Conservation (phyloP, 2,329 filamentous ascomycete species). For the Aspergillus costaricaensis region DNA sequence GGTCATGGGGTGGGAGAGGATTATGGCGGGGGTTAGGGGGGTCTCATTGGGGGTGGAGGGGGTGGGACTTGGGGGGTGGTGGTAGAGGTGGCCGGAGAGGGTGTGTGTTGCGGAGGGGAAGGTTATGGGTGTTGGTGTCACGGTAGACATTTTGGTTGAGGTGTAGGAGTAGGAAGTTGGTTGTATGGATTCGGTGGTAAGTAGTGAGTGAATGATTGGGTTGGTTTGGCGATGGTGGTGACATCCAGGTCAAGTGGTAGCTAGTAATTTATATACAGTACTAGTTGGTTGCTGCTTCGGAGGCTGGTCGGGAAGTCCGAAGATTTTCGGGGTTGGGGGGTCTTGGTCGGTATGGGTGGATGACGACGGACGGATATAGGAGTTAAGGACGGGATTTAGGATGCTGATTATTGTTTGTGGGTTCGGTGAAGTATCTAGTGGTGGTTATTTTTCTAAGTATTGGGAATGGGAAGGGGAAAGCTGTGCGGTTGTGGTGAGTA, state of each 20-base stretch:
- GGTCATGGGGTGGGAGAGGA: slow-evolving; percentile 23
- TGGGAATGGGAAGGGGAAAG: not conserved
- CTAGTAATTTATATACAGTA: too few relatives aligned
- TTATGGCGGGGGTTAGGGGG: not conserved
- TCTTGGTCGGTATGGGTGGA: not conserved
- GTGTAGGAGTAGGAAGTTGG: too few relatives aligned
- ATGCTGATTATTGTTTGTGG: not conserved
- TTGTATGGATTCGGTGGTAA: too few relatives aligned
- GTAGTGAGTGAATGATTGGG: too few relatives aligned
- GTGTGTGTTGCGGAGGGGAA: not conserved
- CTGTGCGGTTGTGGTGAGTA: not conserved
- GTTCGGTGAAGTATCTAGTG: not conserved
- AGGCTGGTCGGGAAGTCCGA: not conserved
- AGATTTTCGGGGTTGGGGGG: not conserved
- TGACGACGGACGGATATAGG: not conserved
- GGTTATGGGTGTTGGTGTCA: not conserved
- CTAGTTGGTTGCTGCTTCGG: not conserved
- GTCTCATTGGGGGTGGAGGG: too few relatives aligned
- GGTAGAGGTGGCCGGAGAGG: not conserved
- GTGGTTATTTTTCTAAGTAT: too few relatives aligned
- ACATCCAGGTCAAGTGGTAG: too few relatives aligned
- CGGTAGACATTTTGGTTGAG: too few relatives aligned
- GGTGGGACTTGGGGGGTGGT: not conserved
- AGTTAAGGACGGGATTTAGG: not conserved
- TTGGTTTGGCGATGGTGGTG: too few relatives aligned